These are phyloP conservation scores for Speleostelium caveatum DNA, from an alignment of 78 protist genomes.

Conservation along the genomic window DNA sequence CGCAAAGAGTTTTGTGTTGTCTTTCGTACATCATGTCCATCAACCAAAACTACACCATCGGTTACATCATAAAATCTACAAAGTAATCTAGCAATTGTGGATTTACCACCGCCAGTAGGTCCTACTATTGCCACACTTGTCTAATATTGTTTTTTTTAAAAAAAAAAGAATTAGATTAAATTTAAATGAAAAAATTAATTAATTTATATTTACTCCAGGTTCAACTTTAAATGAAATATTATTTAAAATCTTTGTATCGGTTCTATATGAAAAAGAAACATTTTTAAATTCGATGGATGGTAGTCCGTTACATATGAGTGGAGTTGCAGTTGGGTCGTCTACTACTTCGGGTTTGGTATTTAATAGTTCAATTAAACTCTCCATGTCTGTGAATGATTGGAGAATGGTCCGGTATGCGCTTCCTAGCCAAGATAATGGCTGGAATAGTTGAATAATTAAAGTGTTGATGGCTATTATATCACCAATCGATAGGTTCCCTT, in stretches of 20 bases:
- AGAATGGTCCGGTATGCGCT: conserved; percentile 75
- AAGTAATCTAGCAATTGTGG: conserved; percentile 80
- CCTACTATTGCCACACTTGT: conserved; percentile 82
- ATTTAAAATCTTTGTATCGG: background rate
- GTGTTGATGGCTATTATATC: conserved; percentile 65
- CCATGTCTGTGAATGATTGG: conserved; percentile 52
- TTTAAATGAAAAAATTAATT: too few species aligned
- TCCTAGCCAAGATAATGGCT: conserved; percentile 88
- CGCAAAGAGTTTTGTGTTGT: conserved; percentile 75
- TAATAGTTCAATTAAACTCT: conserved; percentile 74
- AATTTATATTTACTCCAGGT: too few species aligned
- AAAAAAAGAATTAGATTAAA: too few species aligned
- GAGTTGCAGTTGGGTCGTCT: conserved; percentile 34
- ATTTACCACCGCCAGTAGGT: conserved; percentile 92
- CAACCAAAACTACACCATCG: conserved; percentile 88
- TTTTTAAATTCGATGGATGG: conserved; percentile 54
- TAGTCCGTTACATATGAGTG: too few species aligned
- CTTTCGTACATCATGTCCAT: conserved; percentile 75
- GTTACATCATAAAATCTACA: conserved; percentile 89
- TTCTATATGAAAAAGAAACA: conserved; percentile 24
- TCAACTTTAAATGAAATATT: conserved; percentile 24
- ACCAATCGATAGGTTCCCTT: conserved; percentile 16
- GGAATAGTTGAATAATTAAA: conserved; percentile 68
- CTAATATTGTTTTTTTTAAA: too few species aligned
- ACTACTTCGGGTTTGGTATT: conserved; percentile 22